Base-by-base conservation (phyloP, 768 basidiomycete species). In the Lyophyllum atratum region DNA sequence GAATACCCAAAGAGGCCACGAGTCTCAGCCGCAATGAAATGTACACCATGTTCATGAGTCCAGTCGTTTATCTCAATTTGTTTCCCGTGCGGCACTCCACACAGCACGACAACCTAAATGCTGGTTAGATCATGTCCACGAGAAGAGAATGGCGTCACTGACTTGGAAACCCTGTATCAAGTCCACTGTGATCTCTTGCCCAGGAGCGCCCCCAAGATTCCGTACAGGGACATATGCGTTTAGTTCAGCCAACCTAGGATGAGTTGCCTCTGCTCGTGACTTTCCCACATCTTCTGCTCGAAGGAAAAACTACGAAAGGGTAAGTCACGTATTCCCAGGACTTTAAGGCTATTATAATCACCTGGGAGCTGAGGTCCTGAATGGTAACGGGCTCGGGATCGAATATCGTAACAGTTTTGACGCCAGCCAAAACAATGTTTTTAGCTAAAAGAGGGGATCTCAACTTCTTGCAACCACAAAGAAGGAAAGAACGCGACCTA, bases 181-280 rank as follows among this genome's bases (percentile, higher is more conserved):
- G 59, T 96, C 92, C 24, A 88, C 79, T 0, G 85, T 85, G 63
- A 97, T 86, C 56, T 86, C 83, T 65, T 93, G 84, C 2, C 94
- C 93, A 11, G 85, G 72, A 33, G 77, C 72, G 19, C 94, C 93
- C 49, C 85, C 88, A n/a, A 98, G 79, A 70, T 91, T 81, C 46
- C 90, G 86, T 46, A 98, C 90, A 28, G 96, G 96, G 9, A 98
- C 96, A 70, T 99, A 99, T 26, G 92, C 82, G 70, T 99, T 99
- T 44, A 99, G 80, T 70, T 98, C 97, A 15, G 95, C 87, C 48
- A 99, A 78, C 47, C 96, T 85, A n/a, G 93, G 86, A 42, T 88
- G 81, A 17, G 93, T 92, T 17, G 90, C 93, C 49, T 85, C 84
- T 54, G 92, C 97, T 56, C 96, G 82, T 29, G 93, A 80, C 71